Evolutionary conservation across 2,329 filamentous ascomycete genomes (phyloP), one percentile per base, ranked within the genome.

Genomic region (Amylocarpus encephaloides): DNA sequence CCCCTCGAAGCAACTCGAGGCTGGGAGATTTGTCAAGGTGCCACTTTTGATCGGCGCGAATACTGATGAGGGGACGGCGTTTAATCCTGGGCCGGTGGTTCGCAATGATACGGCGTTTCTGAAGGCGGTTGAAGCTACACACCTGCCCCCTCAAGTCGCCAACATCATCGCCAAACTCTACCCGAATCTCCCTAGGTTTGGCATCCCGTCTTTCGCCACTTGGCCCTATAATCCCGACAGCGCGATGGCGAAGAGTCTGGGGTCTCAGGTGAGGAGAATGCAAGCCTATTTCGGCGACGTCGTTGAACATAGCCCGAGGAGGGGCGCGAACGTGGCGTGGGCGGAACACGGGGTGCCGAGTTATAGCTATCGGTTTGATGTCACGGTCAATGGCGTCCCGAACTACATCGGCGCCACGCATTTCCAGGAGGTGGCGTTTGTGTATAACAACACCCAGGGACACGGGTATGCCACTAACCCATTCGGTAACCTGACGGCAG

Each of bases 391-490:
- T 30, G 67, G 67, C 2, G 7, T 65, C 3, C 48, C 60, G 0
- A 30, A 40, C 40, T 34, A 45, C 6, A 45, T 50, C 3, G 68
- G 68, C 13, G 59, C 61, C 5, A 62, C 63, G 33, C 72, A 74
- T 56, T 73, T 72, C 61, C 64, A 73, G 49, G 76, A 79, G 60
- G 73, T 79, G 0, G 68, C 71, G 0, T 78, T 78, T 53, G 76
- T 80, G 6, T 76, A 81, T 45, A 62, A 77, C 55, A 80, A 82
- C 54, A 62, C 70, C 6, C 53, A 68, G 4, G 78, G 76, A 1
- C 51, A 65, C 2, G 76, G 76, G 1, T 77, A 75, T 50, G 49
- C 34, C 1, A 53, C 44, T 1, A 68, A 66, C 49, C 72, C 72
- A 1, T 71, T 74, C 36, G 43, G 36, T 0, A 54, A 56, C 34